Evolutionary conservation across 225 moss, liverwort and hornwort genomes (phyloP).

Genomic region (Neckera pumila): DNA sequence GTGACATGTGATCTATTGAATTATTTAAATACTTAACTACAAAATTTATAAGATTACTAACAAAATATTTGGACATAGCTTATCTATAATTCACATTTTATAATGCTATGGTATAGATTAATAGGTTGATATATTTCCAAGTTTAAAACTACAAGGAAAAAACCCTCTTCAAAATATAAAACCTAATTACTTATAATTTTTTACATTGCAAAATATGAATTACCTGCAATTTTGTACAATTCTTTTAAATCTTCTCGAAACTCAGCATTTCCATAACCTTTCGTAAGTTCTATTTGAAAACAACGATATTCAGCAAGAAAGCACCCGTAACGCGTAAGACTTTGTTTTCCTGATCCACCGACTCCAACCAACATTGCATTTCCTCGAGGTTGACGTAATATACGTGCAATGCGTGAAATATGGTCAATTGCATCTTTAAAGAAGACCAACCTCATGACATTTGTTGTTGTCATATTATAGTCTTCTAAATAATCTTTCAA

Average conservation of each 20-base stretch:
- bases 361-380: constrained; percentile 97
- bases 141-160: background rate
- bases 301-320: constrained; percentile 69
- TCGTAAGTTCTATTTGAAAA: constrained; percentile 85
- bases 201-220: background rate
- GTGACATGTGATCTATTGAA: background rate
- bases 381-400: constrained; percentile 75
- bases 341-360: constrained; percentile 93
- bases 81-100: background rate
- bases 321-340: constrained; percentile 67
- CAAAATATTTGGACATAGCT: rapidly evolving
- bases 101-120: background rate
- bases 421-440: constrained; percentile 84
- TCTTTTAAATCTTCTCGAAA: constrained; percentile 86
- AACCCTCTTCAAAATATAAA: background rate
- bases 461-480: constrained; percentile 84
- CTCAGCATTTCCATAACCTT: constrained; percentile 70
- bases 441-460: constrained; percentile 73
- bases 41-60: too few species aligned
- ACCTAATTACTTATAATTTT: background rate
- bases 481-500: constrained; percentile 83
- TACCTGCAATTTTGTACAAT: constrained; percentile 72
- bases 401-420: constrained; percentile 54
- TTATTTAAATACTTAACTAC: too few species aligned
- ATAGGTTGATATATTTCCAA: background rate